Conservation (phyloP, 2,329 filamentous ascomycete species). For the Aspergillus pseudonomiae region DNA sequence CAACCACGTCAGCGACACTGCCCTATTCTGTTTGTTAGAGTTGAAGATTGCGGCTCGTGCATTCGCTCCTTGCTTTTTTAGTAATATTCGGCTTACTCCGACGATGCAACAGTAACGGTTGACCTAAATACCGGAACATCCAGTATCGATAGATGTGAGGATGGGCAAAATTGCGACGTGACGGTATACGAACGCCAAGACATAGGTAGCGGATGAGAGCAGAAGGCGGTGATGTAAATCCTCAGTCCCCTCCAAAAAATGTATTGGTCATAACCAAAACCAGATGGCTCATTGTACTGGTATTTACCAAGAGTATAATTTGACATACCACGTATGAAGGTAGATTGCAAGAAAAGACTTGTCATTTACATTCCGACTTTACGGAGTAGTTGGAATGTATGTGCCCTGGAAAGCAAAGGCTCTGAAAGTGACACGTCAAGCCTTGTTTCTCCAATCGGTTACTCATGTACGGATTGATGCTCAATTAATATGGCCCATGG, state of each 20-base stretch:
- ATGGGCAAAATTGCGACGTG: neutral
- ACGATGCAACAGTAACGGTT: neutral
- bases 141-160: neutral
- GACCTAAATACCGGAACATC: neutral
- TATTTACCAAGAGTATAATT: neutral
- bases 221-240: conserved; percentile 2
- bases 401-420: neutral
- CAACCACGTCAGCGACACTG: neutral
- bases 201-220: neutral
- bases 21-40: neutral
- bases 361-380: neutral
- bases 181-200: neutral
- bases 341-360: neutral
- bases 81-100: neutral
- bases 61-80: neutral
- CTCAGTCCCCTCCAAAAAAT: no score
- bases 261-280: neutral
- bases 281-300: neutral
- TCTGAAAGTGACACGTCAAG: conserved; percentile 8
- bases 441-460: neutral
- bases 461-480: neutral
- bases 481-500: neutral
- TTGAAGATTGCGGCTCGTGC: neutral
- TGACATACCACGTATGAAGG: neutral
- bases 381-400: neutral